Percentiles rank a stretch among this genome's conserved stretches.
Conservation (phyloP, 306 rosid genomes). For the Citrullus colocynthis region DNA sequence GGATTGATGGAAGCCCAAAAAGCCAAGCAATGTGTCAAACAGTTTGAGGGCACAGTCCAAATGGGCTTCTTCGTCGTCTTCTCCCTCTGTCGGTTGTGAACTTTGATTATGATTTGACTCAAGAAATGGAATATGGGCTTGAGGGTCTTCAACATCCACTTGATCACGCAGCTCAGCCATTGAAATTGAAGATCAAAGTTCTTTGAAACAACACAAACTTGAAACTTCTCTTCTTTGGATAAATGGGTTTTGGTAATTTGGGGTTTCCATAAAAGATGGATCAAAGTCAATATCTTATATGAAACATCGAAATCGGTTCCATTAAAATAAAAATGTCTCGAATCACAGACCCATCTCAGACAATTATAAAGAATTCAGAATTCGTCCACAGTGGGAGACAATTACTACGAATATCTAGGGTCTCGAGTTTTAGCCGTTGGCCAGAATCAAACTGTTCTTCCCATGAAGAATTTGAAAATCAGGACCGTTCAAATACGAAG, state of each 20-base stretch:
- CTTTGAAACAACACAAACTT: neutral
- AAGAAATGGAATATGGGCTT: neutral
- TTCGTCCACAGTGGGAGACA: neutral
- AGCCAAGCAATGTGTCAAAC: conserved; percentile 6
- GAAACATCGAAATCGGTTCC: neutral
- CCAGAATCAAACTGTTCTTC: neutral
- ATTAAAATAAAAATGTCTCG: neutral
- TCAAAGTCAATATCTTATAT: neutral
- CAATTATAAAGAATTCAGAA: neutral
- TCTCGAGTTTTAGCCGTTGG: neutral
- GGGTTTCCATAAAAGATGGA: neutral
- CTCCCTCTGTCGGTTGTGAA: neutral
- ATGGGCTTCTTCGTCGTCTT: neutral
- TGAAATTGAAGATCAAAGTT: neutral
- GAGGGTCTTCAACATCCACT: neutral
- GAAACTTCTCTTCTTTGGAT: neutral
- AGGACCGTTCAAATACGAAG: neutral
- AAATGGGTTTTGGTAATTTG: neutral
- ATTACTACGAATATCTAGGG: neutral
- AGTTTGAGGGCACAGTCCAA: neutral
- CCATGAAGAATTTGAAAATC: neutral
- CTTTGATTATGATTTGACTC: conserved; percentile 1
- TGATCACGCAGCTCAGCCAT: neutral
- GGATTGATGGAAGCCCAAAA: conserved; percentile 11
- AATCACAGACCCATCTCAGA: neutral